Evolutionary conservation across 2,329 filamentous ascomycete genomes (phyloP), one percentile per base, ranked within the genome.

Genomic region (Pseudohalonectria lignicola): DNA sequence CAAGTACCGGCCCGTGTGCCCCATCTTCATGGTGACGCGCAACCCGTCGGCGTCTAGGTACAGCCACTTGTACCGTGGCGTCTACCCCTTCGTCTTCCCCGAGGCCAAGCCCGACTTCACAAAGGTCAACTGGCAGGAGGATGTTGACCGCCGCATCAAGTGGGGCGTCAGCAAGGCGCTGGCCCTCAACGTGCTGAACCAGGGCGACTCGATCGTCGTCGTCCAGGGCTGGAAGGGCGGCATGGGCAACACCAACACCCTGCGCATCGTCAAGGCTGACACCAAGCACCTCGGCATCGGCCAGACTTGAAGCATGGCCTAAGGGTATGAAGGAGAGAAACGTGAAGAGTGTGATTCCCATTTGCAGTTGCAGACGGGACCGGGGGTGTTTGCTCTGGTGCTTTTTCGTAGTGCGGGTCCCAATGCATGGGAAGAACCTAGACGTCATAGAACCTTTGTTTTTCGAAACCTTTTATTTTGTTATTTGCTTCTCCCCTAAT

Each of bases 1-100:
- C 70, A 98, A 98, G 73, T 98, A 95, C 72, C 85, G 92, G 56
- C 92, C 92, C 37, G 88, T 96, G 47, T 96, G 90, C 77, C 92
- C 92, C 52, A 95, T 98, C 68, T 90, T 98, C 73, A 96, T 96
- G 90, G 85, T 98, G 47, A 94, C 90, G 47, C 82, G 92, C 53
- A 94, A 83, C 61, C 66, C 78, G 35, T 78, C 75, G 48, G 86
- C 92, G 37, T 83, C 87, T 43, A 76, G 92, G 65, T 96, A 92
- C 64, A 83, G 79, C 49, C 92, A 98, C 64, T 67, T 98, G 61
- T 96, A 95, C 71, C 90, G 92, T 58, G 92, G 92, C 53, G 90
- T 98, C 45, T 98, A 95, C 61, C 92, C 92, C 42, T 98, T 98
- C 82, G 73, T 83, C 55, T 96, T 95, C 74, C 76, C 82, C 39